A percentile compares a stretch with the other conserved stretches of the same genome.
phyloP scores from a whole-genome alignment of 352 stramenopile species.

The Phytophthora pseudosyringae region DNA sequence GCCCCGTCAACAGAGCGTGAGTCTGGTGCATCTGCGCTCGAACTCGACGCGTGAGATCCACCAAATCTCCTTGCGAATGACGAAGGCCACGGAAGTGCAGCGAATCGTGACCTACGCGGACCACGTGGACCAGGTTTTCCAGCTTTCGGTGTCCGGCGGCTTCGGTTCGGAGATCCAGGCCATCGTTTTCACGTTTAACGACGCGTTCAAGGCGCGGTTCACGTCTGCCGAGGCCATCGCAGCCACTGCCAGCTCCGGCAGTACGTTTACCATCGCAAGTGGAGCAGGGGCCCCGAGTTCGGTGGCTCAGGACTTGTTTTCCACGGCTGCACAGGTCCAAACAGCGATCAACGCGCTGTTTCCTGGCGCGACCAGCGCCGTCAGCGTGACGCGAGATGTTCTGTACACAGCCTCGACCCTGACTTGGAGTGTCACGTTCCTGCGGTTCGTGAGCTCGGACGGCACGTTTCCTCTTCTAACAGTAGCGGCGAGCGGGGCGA shows the following conservation, averaged over 20 bases:
- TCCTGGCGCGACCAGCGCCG: slow-evolving; percentile 17
- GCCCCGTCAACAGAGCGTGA: slow-evolving; percentile 74
- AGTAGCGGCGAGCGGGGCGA: slow-evolving; percentile 31
- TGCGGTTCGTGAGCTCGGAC: slow-evolving; percentile 40
- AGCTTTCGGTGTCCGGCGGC: slow-evolving; percentile 50
- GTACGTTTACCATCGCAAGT: slow-evolving; percentile 48
- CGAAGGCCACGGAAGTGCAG: slow-evolving; percentile 69
- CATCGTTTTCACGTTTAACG: slow-evolving; percentile 58
- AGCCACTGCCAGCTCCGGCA: slow-evolving; percentile 44
- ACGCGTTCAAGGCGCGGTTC: slow-evolving; percentile 57
- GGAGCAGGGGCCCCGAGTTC: slow-evolving; percentile 18
- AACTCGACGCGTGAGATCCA: slow-evolving; percentile 76
- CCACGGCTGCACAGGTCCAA: slow-evolving; percentile 43
- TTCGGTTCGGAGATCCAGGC: slow-evolving; percentile 53
- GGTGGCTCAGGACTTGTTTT: slow-evolving; percentile 58
- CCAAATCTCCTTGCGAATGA: slow-evolving; percentile 52
- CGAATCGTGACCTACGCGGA: slow-evolving; percentile 59
- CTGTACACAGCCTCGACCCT: slow-evolving; percentile 42
- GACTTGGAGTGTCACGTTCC: slow-evolving; percentile 66
- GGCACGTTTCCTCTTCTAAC: slow-evolving; percentile 49
- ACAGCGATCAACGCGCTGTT: slow-evolving; percentile 52
- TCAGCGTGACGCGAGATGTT: slow-evolving; percentile 45
- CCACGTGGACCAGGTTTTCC: slow-evolving; percentile 65
- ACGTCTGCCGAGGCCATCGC: slow-evolving; percentile 38
- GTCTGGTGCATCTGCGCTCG: slow-evolving; percentile 52